These are phyloP conservation scores for Irpex sp. DNA, from an alignment of 1,284 basidiomycete species.

Conservation along the genomic window DNA sequence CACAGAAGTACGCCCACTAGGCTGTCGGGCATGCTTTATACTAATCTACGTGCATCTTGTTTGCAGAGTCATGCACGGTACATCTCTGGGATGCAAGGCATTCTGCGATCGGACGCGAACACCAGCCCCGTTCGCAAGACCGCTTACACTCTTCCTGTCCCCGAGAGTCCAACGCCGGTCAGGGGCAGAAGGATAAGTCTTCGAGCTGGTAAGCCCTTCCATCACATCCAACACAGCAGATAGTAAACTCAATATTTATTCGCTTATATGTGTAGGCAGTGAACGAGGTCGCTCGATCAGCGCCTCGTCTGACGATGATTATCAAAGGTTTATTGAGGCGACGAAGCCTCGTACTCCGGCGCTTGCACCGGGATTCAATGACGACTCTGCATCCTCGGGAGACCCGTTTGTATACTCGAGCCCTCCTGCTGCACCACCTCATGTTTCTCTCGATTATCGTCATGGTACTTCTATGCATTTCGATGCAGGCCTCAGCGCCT, in stretches of 20 bases:
- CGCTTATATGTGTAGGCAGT: neutral
- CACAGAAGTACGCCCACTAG: neutral
- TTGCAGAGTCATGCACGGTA: neutral
- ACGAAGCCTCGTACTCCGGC: neutral
- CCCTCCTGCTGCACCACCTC: neutral
- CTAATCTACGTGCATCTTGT: no score
- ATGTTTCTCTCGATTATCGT: neutral
- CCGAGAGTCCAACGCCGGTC: conserved; percentile 10
- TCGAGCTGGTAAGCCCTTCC: neutral
- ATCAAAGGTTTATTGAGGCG: neutral
- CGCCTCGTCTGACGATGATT: neutral
- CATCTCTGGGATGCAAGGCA: neutral
- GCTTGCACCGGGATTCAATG: no score
- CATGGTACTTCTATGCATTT: neutral
- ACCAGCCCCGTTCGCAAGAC: neutral
- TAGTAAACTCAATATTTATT: no score
- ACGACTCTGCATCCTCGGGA: no score
- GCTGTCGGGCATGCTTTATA: neutral
- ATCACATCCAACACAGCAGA: no score
- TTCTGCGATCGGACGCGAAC: neutral
- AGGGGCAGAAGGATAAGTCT: neutral
- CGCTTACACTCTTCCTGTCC: neutral
- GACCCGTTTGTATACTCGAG: neutral
- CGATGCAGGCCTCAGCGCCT: neutral
- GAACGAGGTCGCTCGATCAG: neutral